Conservation (phyloP, 176 grass and related monocot genomes). For the Carex myosuroides region DNA sequence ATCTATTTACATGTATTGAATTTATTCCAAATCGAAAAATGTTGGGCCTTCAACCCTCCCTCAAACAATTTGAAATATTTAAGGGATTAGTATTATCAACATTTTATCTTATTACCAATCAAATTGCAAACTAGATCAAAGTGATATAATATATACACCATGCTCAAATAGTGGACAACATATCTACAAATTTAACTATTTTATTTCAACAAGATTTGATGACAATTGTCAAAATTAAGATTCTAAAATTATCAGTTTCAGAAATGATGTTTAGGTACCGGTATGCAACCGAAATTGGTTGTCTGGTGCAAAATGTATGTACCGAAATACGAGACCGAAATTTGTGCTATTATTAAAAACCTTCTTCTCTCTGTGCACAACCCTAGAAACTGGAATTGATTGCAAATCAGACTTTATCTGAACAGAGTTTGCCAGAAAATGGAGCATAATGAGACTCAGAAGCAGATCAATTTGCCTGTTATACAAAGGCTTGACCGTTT, state of each 20-base stretch:
- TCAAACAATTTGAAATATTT: background rate
- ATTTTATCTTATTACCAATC: background rate
- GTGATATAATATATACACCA: background rate
- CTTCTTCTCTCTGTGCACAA: background rate
- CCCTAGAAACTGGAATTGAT: background rate
- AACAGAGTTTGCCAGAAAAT: background rate
- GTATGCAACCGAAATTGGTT: background rate
- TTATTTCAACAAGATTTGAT: no score
- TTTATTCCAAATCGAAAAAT: background rate
- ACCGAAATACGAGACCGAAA: background rate
- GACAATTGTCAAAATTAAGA: background rate
- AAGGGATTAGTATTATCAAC: background rate
- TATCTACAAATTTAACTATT: no score
- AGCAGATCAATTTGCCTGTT: constrained; percentile 5
- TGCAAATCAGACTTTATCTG: background rate
- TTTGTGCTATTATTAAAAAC: background rate
- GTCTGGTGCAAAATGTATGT: background rate
- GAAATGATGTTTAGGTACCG: background rate
- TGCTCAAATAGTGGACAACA: no score
- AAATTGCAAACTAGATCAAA: background rate
- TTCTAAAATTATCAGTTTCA: background rate
- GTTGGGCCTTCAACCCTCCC: background rate
- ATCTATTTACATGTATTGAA: background rate
- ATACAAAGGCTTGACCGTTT: constrained; percentile 21
- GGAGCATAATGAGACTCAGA: constrained; percentile 19